A percentile compares a stretch with the other conserved stretches of the same genome.
phyloP scores from a whole-genome alignment of 1,284 basidiomycete species.

The Moesziomyces parantarcticus region DNA sequence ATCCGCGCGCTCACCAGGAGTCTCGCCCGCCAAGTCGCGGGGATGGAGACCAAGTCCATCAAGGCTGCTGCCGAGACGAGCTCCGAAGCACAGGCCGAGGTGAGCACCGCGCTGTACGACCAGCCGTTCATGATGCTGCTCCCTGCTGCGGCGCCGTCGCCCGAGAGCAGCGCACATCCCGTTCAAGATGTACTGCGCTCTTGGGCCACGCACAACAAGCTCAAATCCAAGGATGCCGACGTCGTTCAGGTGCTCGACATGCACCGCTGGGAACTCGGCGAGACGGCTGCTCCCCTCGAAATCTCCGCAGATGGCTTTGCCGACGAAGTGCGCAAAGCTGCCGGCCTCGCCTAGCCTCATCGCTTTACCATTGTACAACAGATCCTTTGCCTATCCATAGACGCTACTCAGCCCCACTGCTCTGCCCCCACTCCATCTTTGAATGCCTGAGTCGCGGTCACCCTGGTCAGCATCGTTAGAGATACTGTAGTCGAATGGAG shows the following conservation, averaged over 20 bases:
- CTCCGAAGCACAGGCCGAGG: conserved; percentile 70
- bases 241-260: conserved; percentile 68
- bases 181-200: conserved; percentile 72
- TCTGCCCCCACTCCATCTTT: neutral
- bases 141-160: conserved; percentile 41
- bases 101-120: conserved; percentile 76
- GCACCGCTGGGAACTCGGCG: conserved; percentile 68
- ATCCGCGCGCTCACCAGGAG: conserved; percentile 77
- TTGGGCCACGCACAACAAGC: conserved; percentile 76
- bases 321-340: conserved; percentile 61
- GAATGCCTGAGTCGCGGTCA: too few relatives aligned
- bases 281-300: conserved; percentile 48
- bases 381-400: conserved; percentile 2
- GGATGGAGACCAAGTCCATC: conserved; percentile 81
- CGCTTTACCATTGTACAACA: conserved; percentile 10
- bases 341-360: conserved; percentile 43
- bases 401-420: conserved; percentile 4
- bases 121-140: conserved; percentile 83
- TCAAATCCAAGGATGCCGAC: conserved; percentile 55
- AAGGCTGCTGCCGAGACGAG: conserved; percentile 49
- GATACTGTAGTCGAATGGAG: too few relatives aligned
- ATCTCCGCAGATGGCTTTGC: conserved; percentile 43
- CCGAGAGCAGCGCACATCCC: conserved; percentile 73
- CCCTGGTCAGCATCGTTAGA: too few relatives aligned
- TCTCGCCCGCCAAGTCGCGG: conserved; percentile 84